Conservation (phyloP, 1,139 yeast species). For the Yamadazyma songkhlaensis region DNA sequence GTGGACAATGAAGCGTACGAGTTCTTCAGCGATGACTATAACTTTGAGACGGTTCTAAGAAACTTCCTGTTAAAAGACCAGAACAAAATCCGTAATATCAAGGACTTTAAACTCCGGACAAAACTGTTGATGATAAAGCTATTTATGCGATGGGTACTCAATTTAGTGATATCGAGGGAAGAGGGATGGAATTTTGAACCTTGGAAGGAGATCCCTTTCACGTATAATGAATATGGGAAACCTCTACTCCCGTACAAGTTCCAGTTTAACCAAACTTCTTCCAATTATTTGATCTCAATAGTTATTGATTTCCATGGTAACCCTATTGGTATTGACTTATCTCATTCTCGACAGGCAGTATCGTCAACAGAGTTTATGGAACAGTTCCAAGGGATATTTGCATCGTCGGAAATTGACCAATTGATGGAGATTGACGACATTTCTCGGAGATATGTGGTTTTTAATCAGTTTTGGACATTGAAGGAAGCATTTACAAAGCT, state of each 20-base stretch:
- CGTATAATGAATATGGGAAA: constrained; percentile 35
- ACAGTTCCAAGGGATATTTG: constrained; percentile 51
- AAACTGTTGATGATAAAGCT: constrained; percentile 22
- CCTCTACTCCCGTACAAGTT: constrained; percentile 21
- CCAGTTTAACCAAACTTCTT: constrained; percentile 54
- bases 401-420: constrained; percentile 33
- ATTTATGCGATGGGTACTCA: constrained; percentile 25
- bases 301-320: constrained; percentile 29
- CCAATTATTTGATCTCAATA: constrained; percentile 47
- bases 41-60: constrained; percentile 33
- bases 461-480: constrained; percentile 66
- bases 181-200: constrained; percentile 10
- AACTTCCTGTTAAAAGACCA: constrained; percentile 31
- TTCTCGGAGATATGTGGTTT: constrained; percentile 24
- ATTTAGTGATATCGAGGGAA: constrained; percentile 15
- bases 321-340: constrained; percentile 61
- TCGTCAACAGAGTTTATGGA: constrained; percentile 31
- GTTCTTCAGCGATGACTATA: constrained; percentile 30
- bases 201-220: constrained; percentile 20
- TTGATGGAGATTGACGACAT: constrained; percentile 19
- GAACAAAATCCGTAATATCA: constrained; percentile 27
- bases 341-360: constrained; percentile 48
- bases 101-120: constrained; percentile 14
- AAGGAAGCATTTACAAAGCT: constrained; percentile 69
- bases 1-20: constrained; percentile 14